These are phyloP conservation scores for Nevesoporus exiguus DNA, from an alignment of 768 basidiomycete genomes.

Conservation along the genomic window DNA sequence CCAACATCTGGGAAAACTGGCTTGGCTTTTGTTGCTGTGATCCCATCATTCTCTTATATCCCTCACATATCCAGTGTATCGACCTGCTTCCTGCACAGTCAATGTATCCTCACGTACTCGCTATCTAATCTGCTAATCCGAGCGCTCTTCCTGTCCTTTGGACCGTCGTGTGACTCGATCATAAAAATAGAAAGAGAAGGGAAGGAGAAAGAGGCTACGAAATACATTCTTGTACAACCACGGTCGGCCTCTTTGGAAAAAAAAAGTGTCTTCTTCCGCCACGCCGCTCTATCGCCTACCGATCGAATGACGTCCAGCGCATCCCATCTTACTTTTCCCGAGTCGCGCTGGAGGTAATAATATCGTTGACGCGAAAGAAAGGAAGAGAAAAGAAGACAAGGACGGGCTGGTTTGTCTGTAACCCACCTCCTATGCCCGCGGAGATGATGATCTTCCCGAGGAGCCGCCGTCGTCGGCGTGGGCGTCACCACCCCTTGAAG, in stretches of 20 bases:
- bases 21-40: conserved; percentile 1
- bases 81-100: conserved; percentile 9
- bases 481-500: conserved; percentile 24
- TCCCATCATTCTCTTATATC: not conserved
- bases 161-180: not conserved
- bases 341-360: not conserved
- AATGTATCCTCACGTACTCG: conserved; percentile 22
- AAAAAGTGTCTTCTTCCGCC: not conserved
- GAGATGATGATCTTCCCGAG: conserved; percentile 8
- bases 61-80: conserved; percentile 19
- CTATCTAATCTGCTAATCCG: conserved; percentile 15
- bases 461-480: not conserved
- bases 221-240: conserved; percentile 2
- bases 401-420: not conserved
- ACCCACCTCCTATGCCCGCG: conserved; percentile 12
- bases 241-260: not conserved
- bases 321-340: not conserved
- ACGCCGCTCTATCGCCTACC: not conserved
- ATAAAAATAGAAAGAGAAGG: not conserved
- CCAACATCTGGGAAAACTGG: not conserved
- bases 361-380: not conserved
- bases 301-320: not conserved
- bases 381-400: not conserved
- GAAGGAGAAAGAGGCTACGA: not conserved
- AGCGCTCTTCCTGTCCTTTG: not conserved